These are phyloP conservation scores for Miamiensis avidus DNA, from an alignment of 169 alveolate species.

Conservation along the genomic window DNA sequence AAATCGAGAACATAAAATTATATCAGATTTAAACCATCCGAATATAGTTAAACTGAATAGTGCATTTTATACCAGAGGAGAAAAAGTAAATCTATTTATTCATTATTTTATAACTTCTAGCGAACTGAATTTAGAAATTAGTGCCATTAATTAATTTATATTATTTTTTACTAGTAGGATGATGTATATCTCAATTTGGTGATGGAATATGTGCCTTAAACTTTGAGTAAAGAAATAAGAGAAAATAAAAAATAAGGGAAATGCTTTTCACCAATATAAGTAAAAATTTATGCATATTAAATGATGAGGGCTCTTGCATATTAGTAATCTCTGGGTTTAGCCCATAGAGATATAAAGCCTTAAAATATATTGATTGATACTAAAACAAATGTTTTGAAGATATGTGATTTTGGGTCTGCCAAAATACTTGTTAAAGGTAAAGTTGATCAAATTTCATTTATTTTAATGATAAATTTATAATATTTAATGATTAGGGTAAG, in stretches of 20 bases:
- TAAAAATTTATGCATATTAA: slow-evolving; percentile 69
- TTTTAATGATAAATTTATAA: not conserved
- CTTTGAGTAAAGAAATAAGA: slow-evolving; percentile 66
- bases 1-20: slow-evolving; percentile 69
- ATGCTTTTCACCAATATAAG: slow-evolving; percentile 50
- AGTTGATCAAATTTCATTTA: not conserved
- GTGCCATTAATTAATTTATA: not conserved
- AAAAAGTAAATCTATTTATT: slow-evolving; percentile 26
- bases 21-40: slow-evolving; percentile 62
- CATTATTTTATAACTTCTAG: not conserved
- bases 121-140: no score
- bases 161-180: slow-evolving; percentile 20
- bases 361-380: slow-evolving; percentile 74
- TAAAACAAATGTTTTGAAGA: slow-evolving; percentile 51
- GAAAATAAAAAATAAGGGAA: slow-evolving; percentile 49
- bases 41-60: slow-evolving; percentile 62
- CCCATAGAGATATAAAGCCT: slow-evolving; percentile 85
- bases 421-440: slow-evolving; percentile 54
- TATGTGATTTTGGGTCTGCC: slow-evolving; percentile 79
- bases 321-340: slow-evolving; percentile 66
- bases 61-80: slow-evolving; percentile 77
- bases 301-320: slow-evolving; percentile 70
- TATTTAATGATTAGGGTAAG: slow-evolving; percentile 34
- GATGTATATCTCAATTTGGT: slow-evolving; percentile 76
- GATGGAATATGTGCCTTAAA: slow-evolving; percentile 71